phyloP scores from a whole-genome alignment of 345 rosid species.

The Brassica nigra region DNA sequence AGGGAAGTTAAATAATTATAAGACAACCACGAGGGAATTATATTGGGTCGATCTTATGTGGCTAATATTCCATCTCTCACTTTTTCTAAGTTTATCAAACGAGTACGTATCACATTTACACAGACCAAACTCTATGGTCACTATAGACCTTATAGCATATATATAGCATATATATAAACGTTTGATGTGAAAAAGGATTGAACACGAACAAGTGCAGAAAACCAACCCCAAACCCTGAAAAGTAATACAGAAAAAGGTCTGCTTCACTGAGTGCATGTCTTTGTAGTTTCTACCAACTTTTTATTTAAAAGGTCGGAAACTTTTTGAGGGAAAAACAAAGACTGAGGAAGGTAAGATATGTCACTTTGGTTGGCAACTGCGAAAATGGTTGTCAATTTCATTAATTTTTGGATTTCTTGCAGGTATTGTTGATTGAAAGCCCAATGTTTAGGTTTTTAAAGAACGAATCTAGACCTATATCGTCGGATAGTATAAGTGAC shows the following conservation, averaged over 20 bases:
- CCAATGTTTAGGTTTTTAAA: neutral
- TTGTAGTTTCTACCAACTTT: too few species aligned
- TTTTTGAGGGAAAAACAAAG: neutral
- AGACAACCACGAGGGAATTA: neutral
- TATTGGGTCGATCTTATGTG: neutral
- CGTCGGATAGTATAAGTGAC: neutral
- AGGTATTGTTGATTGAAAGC: too few species aligned
- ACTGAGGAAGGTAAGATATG: slow-evolving; percentile 32
- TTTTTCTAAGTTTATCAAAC: slow-evolving; percentile 1
- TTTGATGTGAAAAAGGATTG: neutral
- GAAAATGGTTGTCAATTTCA: slow-evolving; percentile 28
- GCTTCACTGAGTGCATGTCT: neutral
- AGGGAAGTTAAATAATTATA: neutral
- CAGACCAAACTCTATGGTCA: neutral
- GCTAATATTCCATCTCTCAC: neutral
- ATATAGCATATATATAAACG: neutral
- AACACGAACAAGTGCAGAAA: neutral
- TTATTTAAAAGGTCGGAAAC: slow-evolving; percentile 24
- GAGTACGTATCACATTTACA: neutral
- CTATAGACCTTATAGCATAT: neutral
- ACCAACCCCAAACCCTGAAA: neutral
- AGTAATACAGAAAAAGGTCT: neutral
- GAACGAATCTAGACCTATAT: neutral
- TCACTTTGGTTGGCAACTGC: slow-evolving; percentile 34
- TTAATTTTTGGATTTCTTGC: slow-evolving; percentile 19